Base-by-base conservation (phyloP, 2,329 filamentous ascomycete genomes). In the Talaromyces marneffei region DNA sequence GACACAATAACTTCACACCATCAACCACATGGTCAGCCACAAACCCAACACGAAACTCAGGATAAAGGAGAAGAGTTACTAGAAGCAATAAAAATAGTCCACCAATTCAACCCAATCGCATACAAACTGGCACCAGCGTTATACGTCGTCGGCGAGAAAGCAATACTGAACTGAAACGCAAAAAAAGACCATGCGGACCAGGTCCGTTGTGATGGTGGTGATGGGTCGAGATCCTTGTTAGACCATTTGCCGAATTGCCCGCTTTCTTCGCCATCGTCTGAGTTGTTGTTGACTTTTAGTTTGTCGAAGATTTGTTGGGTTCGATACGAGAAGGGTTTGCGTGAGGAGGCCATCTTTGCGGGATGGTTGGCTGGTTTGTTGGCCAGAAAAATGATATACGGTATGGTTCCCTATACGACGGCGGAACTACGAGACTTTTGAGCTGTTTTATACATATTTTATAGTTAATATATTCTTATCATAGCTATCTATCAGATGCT, bases 51-150 rank as follows among this genome's bases (percentile, higher is more conserved):
- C 16, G 16, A 25, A 16, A 10, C 33, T n/a, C 2, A 8, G 9
- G 44, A 20, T 35, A 4, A 6, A 46, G 16, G 23, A 16, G 1
- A 33, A 16, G 10, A 20, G 14, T n/a, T 29, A 60, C 59, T 40
- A 16, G 59, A 60, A 35, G 59, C 59, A 46, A 60, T 60, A 25
- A 60, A 60, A 25, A 60, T 60, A 39, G 40, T 60, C 59, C 59
- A 60, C 59, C 59, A 57, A 12, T 52, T 57, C 16, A 61, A 20
- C 3, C 59, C 59, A 42, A 61, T 61, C 2, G 59, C 59, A 57
- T 57, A 57, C 44, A 61, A 35, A 53, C 53, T 57, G 1, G 59
- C 53, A 16, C 59, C 59, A 7, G 59, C 46, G 27, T 61, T 61
- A n/a, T 57, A 61, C 8, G 53, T 57, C 33, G 59, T 57, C 4